These are phyloP conservation scores for Colletotrichum siamense DNA, from an alignment of 2,329 filamentous ascomycete genomes.

Conservation along the genomic window DNA sequence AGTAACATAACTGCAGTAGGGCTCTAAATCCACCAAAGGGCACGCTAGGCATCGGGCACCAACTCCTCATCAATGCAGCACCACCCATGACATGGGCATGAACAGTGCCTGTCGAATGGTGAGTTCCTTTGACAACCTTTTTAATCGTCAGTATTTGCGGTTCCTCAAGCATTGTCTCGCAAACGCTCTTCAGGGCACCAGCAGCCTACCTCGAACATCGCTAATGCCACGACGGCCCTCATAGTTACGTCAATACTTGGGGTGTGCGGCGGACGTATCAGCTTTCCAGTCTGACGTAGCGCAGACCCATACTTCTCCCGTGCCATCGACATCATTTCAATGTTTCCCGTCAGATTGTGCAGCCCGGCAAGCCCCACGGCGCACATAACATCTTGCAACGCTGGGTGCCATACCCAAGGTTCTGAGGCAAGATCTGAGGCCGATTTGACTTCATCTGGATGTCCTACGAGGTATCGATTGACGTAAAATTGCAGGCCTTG, in stretches of 20 bases:
- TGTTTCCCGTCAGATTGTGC: conserved; percentile 56
- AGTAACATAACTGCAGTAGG: conserved; percentile 61
- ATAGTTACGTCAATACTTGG: conserved; percentile 50
- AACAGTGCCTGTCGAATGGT: conserved; percentile 54
- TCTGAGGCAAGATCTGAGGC: conserved; percentile 40
- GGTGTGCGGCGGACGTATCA: conserved; percentile 39
- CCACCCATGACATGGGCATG: conserved; percentile 65
- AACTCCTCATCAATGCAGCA: conserved; percentile 59
- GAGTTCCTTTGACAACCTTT: conserved; percentile 52
- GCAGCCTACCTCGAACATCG: conserved; percentile 62
- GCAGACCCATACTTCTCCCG: conserved; percentile 60
- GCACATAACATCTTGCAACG: conserved; percentile 54
- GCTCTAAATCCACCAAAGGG: conserved; percentile 53
- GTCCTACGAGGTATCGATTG: conserved; percentile 55
- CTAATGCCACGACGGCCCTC: conserved; percentile 60
- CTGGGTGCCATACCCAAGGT: conserved; percentile 42
- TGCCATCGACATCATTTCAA: conserved; percentile 50
- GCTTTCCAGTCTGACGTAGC: conserved; percentile 50
- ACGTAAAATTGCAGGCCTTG: conserved; percentile 57
- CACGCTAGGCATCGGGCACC: conserved; percentile 41
- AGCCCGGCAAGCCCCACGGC: conserved; percentile 65
- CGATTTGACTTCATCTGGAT: conserved; percentile 53
- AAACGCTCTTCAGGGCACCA: not conserved
- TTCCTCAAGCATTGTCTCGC: not conserved
- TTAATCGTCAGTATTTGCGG: conserved; percentile 23